Conservation (phyloP, 805 yeast species). For the Blastobotrys parvus region DNA sequence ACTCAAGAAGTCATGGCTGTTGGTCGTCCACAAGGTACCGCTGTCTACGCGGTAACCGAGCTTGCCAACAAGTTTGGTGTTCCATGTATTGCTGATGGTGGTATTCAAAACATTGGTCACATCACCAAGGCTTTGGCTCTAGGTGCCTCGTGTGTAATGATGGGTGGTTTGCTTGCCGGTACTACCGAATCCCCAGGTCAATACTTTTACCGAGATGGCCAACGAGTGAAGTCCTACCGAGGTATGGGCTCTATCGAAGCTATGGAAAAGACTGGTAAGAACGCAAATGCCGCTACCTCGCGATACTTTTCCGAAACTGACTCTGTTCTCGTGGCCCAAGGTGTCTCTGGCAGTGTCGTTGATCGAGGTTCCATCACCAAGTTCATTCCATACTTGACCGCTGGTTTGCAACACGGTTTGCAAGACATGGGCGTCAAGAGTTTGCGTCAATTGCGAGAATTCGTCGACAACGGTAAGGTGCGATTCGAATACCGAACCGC, state of each 20-base stretch:
- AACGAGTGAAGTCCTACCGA: slow-evolving; percentile 93
- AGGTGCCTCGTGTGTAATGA: slow-evolving; percentile 97
- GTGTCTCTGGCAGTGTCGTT: slow-evolving; percentile 94
- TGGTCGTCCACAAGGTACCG: slow-evolving; percentile 99
- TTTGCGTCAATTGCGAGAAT: slow-evolving; percentile 50
- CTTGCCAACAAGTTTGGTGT: slow-evolving; percentile 94
- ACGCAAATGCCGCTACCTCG: slow-evolving; percentile 95
- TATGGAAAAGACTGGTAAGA: slow-evolving; percentile 81
- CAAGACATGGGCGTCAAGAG: slow-evolving; percentile 92
- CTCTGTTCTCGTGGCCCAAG: slow-evolving; percentile 95
- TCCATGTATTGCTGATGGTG: slow-evolving; percentile 99
- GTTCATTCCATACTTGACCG: slow-evolving; percentile 87
- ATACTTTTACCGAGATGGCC: slow-evolving; percentile 95
- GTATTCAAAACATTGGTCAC: slow-evolving; percentile 98
- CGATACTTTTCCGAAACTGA: slow-evolving; percentile 97
- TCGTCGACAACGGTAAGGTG: slow-evolving; percentile 58
- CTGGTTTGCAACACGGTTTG: slow-evolving; percentile 96
- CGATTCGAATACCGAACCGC: slow-evolving; percentile 98
- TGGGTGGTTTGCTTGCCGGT: slow-evolving; percentile 99
- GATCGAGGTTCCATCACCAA: slow-evolving; percentile 94
- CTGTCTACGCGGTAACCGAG: slow-evolving; percentile 89
- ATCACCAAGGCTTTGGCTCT: slow-evolving; percentile 92
- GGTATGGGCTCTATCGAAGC: slow-evolving; percentile 99
- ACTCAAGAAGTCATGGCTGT: slow-evolving; percentile 99
- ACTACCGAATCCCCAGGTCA: slow-evolving; percentile 98